phyloP scores from a whole-genome alignment of 2,329 filamentous ascomycete genomes.

The Tolypocladium cylindrosporum region DNA sequence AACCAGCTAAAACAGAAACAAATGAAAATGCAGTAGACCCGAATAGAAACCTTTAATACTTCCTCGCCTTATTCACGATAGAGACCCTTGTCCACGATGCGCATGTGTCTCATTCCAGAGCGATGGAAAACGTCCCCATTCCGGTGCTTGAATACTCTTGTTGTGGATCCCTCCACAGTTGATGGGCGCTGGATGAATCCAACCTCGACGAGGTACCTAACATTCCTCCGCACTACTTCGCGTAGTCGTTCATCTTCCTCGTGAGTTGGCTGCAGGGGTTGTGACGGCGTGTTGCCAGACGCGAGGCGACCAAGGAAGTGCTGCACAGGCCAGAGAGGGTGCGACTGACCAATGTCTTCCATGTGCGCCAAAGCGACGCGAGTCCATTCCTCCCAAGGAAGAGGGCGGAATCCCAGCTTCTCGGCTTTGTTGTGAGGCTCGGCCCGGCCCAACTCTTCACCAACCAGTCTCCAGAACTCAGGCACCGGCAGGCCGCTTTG shows the following conservation, averaged over 20 bases:
- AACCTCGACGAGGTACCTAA: slow-evolving; percentile 6
- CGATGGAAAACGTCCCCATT: background rate
- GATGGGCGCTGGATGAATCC: slow-evolving; percentile 26
- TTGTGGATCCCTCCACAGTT: background rate
- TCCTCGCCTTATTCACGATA: background rate
- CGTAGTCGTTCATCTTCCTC: background rate
- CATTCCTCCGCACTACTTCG: slow-evolving; percentile 5
- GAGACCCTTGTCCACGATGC: background rate
- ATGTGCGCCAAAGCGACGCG: slow-evolving; percentile 3
- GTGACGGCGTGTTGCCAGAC: background rate
- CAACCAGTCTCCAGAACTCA: slow-evolving; percentile 11
- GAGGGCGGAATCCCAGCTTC: background rate
- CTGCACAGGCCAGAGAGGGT: slow-evolving; percentile 15
- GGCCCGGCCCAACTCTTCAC: slow-evolving; percentile 5
- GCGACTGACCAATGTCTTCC: slow-evolving; percentile 5
- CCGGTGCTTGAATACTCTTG: too few species aligned
- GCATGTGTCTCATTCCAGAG: background rate
- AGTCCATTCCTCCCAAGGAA: slow-evolving; percentile 8
- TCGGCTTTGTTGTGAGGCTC: background rate
- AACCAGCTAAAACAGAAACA: background rate
- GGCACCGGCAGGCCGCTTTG: slow-evolving; percentile 6
- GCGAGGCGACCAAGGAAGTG: slow-evolving; percentile 10
- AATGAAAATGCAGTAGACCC: background rate
- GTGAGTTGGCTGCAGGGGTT: background rate
- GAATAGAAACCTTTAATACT: background rate